A percentile compares a stretch with the other conserved stretches of the same genome.
These are phyloP conservation scores for Morella rubra DNA, from an alignment of 306 rosid genomes.

Conservation along the genomic window DNA sequence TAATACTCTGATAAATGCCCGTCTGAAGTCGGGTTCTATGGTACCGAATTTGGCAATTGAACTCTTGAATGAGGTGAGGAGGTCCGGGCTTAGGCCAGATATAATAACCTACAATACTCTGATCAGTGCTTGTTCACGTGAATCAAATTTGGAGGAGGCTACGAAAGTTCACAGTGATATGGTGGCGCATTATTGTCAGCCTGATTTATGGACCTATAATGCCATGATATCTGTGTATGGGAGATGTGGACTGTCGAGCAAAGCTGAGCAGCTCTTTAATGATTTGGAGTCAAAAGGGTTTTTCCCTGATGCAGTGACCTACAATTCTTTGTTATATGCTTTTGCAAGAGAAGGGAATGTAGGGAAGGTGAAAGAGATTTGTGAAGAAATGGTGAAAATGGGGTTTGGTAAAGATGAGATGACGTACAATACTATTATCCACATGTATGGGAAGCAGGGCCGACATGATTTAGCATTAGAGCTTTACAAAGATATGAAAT, in stretches of 20 bases:
- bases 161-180: constrained; percentile 55
- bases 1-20: constrained; percentile 84
- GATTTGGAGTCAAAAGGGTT: constrained; percentile 81
- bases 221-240: constrained; percentile 95
- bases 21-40: constrained; percentile 67
- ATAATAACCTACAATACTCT: constrained; percentile 88
- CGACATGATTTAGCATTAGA: constrained; percentile 64
- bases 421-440: constrained; percentile 90
- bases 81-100: constrained; percentile 75
- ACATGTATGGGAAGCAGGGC: constrained; percentile 91
- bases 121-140: constrained; percentile 86
- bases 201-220: constrained; percentile 97
- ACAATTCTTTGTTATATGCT: constrained; percentile 81
- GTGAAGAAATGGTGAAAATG: constrained; percentile 74
- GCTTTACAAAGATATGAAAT: constrained; percentile 82
- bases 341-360: constrained; percentile 76
- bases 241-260: constrained; percentile 65
- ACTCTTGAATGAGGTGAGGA: constrained; percentile 73
- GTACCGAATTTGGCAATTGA: constrained; percentile 60
- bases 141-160: constrained; percentile 81
- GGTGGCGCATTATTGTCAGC: constrained; percentile 67
- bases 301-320: constrained; percentile 88
- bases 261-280: constrained; percentile 68
- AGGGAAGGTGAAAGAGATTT: constrained; percentile 59
- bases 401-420: constrained; percentile 94